These are phyloP conservation scores for Penicillium griseofulvum DNA, from an alignment of 2,329 filamentous ascomycete genomes.

Conservation along the genomic window DNA sequence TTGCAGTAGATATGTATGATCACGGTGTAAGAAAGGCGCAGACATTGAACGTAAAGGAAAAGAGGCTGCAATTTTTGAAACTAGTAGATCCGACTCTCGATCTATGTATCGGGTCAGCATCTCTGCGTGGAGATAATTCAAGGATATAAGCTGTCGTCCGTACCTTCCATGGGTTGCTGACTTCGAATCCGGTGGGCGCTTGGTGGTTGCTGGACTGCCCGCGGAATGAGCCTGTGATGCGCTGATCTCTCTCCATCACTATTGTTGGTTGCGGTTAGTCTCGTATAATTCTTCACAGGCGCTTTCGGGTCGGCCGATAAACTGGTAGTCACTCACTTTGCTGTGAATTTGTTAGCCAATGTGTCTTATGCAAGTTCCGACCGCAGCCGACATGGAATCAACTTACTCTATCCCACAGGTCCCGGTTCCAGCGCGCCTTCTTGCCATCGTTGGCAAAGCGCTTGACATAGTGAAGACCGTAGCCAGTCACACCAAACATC, in stretches of 20 bases:
- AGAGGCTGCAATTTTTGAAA: slow-evolving; percentile 23
- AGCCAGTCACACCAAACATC: slow-evolving; percentile 62
- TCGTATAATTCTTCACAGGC: slow-evolving; percentile 14
- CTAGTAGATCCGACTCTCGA: slow-evolving; percentile 44
- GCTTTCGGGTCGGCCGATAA: neutral
- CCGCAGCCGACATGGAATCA: slow-evolving; percentile 11
- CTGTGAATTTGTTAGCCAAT: slow-evolving; percentile 46
- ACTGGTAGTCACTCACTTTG: slow-evolving; percentile 50
- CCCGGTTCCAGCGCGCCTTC: slow-evolving; percentile 57
- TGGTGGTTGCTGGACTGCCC: slow-evolving; percentile 60
- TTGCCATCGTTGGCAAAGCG: slow-evolving; percentile 64
- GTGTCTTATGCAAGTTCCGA: slow-evolving; percentile 13
- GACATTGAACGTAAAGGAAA: slow-evolving; percentile 21
- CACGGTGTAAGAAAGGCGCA: slow-evolving; percentile 19
- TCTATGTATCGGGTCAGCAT: slow-evolving; percentile 29
- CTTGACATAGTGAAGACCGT: slow-evolving; percentile 56
- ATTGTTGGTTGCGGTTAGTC: slow-evolving; percentile 22
- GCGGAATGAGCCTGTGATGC: slow-evolving; percentile 60
- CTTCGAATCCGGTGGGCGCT: slow-evolving; percentile 62
- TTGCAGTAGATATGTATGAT: slow-evolving; percentile 27
- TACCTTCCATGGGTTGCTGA: slow-evolving; percentile 68
- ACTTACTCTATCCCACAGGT: slow-evolving; percentile 64
- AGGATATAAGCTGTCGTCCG: slow-evolving; percentile 1
- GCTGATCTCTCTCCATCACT: slow-evolving; percentile 67
- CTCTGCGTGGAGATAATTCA: neutral